A percentile compares a stretch with the other conserved stretches of the same genome.
Conservation (phyloP, 352 stramenopile species). For the Globisporangium nodosum region DNA sequence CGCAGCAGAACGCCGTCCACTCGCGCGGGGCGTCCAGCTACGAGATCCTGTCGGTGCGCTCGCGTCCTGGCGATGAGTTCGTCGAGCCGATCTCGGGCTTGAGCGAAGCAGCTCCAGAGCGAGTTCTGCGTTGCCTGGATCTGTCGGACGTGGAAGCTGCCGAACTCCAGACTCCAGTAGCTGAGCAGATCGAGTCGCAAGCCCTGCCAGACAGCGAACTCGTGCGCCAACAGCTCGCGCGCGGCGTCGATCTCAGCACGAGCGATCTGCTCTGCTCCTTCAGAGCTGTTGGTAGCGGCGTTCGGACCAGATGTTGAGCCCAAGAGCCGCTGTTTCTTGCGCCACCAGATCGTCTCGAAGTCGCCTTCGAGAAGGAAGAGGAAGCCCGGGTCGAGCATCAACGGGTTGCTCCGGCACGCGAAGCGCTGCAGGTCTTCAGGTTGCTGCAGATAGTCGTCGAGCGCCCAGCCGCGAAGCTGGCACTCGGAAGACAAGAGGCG, state of each 20-base stretch:
- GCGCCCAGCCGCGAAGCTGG: constrained; percentile 48
- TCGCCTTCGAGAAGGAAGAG: constrained; percentile 44
- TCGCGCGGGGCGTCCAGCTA: constrained; percentile 16
- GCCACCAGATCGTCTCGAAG: constrained; percentile 25
- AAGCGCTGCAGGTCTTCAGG: constrained; percentile 26
- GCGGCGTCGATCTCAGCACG: constrained; percentile 7
- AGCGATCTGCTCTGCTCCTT: not conserved
- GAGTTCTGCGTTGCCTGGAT: constrained; percentile 29
- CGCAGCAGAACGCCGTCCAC: constrained; percentile 29
- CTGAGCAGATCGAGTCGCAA: constrained; percentile 43
- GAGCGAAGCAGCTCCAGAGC: constrained; percentile 38
- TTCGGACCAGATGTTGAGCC: not conserved
- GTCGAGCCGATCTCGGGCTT: constrained; percentile 20
- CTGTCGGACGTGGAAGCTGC: constrained; percentile 41
- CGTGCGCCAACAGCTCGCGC: constrained; percentile 13
- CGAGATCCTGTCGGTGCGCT: constrained; percentile 19
- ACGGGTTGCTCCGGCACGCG: not conserved
- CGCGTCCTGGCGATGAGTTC: constrained; percentile 16
- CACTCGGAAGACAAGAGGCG: constrained; percentile 58
- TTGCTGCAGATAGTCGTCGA: constrained; percentile 45
- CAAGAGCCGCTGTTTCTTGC: not conserved
- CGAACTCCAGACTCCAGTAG: constrained; percentile 38
- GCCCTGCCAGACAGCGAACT: constrained; percentile 35
- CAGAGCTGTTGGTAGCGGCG: not conserved
- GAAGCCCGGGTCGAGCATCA: constrained; percentile 33